Percentiles rank a stretch among this genome's conserved stretches.
These are phyloP conservation scores for Trametes cinnabarina DNA, from an alignment of 768 basidiomycete species.

Conservation along the genomic window DNA sequence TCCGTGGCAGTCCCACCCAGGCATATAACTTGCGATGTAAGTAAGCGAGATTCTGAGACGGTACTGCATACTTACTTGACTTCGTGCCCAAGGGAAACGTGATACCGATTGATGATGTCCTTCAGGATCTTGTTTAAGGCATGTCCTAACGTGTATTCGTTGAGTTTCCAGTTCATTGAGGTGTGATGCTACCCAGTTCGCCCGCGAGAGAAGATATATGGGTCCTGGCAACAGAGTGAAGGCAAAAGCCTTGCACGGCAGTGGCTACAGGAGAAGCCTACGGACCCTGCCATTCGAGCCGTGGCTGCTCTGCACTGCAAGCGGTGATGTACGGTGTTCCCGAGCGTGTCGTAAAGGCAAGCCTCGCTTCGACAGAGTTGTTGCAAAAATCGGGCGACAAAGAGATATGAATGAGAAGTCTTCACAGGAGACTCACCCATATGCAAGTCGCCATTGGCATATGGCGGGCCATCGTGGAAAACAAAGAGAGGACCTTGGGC, in stretches of 20 bases:
- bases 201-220: too few species aligned
- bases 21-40: slow-evolving; percentile 63
- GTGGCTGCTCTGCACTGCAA: too few species aligned
- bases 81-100: slow-evolving; percentile 70
- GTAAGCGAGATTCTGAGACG: not conserved
- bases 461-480: slow-evolving; percentile 94
- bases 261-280: too few species aligned
- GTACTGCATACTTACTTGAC: slow-evolving; percentile 58
- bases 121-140: slow-evolving; percentile 95
- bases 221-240: too few species aligned
- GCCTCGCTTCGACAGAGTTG: too few species aligned
- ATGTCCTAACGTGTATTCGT: slow-evolving; percentile 58
- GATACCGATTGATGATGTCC: slow-evolving; percentile 91
- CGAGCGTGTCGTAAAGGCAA: too few species aligned
- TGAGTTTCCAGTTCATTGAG: not conserved
- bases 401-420: not conserved
- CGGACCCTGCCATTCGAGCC: too few species aligned
- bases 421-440: slow-evolving; percentile 60
- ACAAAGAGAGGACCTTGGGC: slow-evolving; percentile 71
- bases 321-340: too few species aligned
- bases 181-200: too few species aligned
- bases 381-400: too few species aligned
- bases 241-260: too few species aligned
- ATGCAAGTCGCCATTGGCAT: slow-evolving; percentile 94
- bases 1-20: slow-evolving; percentile 98